Conservation (phyloP, 73 alveolate genomes). For the Symbiodinium pilosum region DNA sequence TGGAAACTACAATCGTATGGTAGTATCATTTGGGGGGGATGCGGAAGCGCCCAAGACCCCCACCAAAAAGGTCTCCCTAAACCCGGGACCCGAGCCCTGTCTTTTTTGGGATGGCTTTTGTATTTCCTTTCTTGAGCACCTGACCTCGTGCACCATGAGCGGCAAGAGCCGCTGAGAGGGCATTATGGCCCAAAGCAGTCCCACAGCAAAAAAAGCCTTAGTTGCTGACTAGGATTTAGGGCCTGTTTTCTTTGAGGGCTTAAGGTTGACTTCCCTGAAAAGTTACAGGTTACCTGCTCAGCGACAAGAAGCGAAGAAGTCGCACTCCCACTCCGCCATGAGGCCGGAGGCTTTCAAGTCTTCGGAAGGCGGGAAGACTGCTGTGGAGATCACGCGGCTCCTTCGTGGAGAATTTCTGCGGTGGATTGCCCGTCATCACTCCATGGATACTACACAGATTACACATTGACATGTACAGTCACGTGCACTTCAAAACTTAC, state of each 20-base stretch:
- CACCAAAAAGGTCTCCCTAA: not conserved
- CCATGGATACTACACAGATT: not conserved
- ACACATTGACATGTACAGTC: too few relatives aligned
- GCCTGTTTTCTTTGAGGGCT: not conserved
- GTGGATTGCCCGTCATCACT: not conserved
- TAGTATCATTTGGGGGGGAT: not conserved
- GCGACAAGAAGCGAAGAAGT: not conserved
- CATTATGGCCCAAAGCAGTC: not conserved
- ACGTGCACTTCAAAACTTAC: not conserved
- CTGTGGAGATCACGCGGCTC: conserved; percentile 17
- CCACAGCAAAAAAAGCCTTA: not conserved
- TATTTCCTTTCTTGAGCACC: not conserved
- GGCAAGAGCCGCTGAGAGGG: not conserved
- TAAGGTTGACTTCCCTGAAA: not conserved
- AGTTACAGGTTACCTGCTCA: not conserved
- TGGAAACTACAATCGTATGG: not conserved
- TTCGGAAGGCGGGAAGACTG: not conserved
- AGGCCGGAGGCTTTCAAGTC: conserved; percentile 4
- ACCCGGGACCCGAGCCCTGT: not conserved
- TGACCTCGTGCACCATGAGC: not conserved
- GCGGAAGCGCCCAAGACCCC: not conserved
- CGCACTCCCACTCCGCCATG: conserved; percentile 18
- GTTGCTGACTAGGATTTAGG: not conserved
- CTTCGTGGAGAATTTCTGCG: not conserved
- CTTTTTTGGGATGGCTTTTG: not conserved